These are phyloP conservation scores for Solanum lignicaule DNA, from an alignment of 257 asterid genomes.

Conservation along the genomic window DNA sequence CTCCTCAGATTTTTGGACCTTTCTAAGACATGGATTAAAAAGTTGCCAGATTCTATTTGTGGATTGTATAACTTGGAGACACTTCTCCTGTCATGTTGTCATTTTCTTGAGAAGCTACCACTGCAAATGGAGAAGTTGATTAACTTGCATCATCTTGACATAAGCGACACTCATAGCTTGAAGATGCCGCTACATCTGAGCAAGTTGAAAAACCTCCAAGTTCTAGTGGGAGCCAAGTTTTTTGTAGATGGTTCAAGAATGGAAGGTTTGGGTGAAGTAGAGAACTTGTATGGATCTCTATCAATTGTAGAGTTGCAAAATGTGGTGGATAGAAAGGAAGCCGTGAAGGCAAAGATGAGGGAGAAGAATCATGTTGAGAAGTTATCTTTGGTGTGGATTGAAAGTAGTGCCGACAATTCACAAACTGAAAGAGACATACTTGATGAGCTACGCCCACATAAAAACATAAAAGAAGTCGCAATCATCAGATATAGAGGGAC, in stretches of 20 bases:
- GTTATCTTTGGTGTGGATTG: too few species aligned
- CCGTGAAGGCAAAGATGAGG: too few species aligned
- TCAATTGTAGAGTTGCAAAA: too few species aligned
- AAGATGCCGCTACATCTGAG: not conserved
- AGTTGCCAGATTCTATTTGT: not conserved
- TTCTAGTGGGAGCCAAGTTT: not conserved
- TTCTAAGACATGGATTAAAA: not conserved
- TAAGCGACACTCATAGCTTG: fast-evolving
- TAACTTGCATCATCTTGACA: not conserved
- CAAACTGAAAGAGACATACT: too few species aligned
- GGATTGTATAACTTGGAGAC: not conserved
- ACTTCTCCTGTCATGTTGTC: not conserved
- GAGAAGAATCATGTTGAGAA: too few species aligned
- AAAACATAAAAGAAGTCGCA: too few species aligned
- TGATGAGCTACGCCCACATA: too few species aligned
- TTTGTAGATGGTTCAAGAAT: not conserved
- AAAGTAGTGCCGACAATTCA: too few species aligned
- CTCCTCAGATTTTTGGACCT: not conserved
- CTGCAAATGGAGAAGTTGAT: not conserved
- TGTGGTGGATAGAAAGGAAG: too few species aligned
- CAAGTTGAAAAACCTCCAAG: not conserved
- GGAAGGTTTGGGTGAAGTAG: not conserved
- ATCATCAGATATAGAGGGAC: too few species aligned
- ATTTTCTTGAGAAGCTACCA: not conserved
- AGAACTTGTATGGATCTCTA: too few species aligned